These are phyloP conservation scores for Atkinsonella texensis DNA, from an alignment of 2,329 filamentous ascomycete species.

Conservation along the genomic window DNA sequence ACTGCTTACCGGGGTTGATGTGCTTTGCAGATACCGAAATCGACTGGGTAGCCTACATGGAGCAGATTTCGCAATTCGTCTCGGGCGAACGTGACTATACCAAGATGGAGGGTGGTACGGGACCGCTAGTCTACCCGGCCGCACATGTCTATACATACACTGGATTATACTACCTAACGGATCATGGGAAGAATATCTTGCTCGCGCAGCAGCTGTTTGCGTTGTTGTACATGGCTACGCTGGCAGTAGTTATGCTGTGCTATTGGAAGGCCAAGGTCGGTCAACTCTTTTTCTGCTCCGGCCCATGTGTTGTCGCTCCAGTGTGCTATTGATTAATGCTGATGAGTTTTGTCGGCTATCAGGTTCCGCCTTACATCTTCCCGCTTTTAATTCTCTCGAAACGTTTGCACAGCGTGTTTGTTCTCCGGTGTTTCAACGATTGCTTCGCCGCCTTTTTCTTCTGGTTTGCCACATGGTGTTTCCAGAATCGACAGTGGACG, in stretches of 20 bases:
- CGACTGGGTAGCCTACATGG: slow-evolving; percentile 95
- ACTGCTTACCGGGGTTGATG: not conserved
- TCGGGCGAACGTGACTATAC: slow-evolving; percentile 82
- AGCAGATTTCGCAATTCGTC: slow-evolving; percentile 71
- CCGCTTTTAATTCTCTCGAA: slow-evolving; percentile 82
- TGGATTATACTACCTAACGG: slow-evolving; percentile 64
- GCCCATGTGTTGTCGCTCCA: not conserved
- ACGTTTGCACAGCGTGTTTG: slow-evolving; percentile 82
- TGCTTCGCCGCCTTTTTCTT: slow-evolving; percentile 77
- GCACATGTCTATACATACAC: slow-evolving; percentile 89
- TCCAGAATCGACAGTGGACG: slow-evolving; percentile 65
- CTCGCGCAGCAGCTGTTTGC: slow-evolving; percentile 79
- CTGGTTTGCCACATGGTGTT: slow-evolving; percentile 67
- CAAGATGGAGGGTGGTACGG: slow-evolving; percentile 75
- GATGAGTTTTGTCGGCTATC: not conserved
- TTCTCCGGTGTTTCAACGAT: slow-evolving; percentile 93
- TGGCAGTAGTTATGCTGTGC: slow-evolving; percentile 69
- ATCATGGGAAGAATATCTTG: slow-evolving; percentile 62
- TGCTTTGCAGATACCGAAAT: slow-evolving; percentile 73
- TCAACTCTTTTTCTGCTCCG: not conserved
- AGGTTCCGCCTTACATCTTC: slow-evolving; percentile 79
- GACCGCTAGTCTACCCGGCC: slow-evolving; percentile 89
- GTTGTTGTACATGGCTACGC: slow-evolving; percentile 61
- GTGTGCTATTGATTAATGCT: not conserved
- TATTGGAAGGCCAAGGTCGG: slow-evolving; percentile 61